Percentiles rank a stretch among this genome's conserved stretches.
These are phyloP conservation scores for Botrytis hyacinthi DNA, from an alignment of 2,329 filamentous ascomycete species.

Conservation along the genomic window DNA sequence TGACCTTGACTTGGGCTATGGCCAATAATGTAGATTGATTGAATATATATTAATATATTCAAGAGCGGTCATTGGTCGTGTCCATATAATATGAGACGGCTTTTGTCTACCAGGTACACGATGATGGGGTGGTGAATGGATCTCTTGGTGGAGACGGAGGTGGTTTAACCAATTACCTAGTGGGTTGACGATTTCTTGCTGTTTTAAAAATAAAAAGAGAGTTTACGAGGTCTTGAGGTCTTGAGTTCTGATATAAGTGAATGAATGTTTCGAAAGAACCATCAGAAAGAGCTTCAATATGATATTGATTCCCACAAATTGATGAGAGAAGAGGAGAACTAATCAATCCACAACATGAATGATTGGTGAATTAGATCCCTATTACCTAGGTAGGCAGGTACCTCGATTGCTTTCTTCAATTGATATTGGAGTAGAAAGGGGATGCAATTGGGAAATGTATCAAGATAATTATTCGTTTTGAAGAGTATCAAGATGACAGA, in stretches of 20 bases:
- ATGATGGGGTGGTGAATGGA: neutral
- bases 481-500: neutral
- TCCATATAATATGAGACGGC: constrained; percentile 1
- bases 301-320: neutral
- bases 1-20: neutral
- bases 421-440: neutral
- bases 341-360: neutral
- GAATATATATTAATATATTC: neutral
- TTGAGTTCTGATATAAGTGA: neutral
- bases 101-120: neutral
- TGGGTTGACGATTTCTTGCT: neutral
- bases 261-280: neutral
- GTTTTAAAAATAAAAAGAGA: neutral
- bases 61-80: neutral
- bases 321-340: neutral
- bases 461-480: neutral
- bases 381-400: neutral
- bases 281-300: neutral
- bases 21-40: neutral
- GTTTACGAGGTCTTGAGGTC: neutral
- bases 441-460: neutral
- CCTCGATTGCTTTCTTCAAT: neutral
- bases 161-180: neutral
- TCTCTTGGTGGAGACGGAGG: neutral
- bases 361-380: neutral